A percentile compares a stretch with the other conserved stretches of the same genome.
These are phyloP conservation scores for Tricharina praecox DNA, from an alignment of 495 filamentous ascomycete genomes.

Conservation along the genomic window DNA sequence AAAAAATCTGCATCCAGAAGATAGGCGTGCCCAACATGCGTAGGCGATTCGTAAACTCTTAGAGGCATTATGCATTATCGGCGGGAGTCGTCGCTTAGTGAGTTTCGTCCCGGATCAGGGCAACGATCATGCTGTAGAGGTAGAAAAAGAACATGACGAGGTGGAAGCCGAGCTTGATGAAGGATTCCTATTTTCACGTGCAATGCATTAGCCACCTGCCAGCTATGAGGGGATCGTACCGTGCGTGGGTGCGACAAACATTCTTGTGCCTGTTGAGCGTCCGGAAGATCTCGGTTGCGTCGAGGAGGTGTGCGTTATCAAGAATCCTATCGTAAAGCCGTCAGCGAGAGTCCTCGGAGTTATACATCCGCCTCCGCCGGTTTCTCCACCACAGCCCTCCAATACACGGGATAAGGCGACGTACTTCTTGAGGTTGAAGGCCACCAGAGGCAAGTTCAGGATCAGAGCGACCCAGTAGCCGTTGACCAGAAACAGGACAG, in stretches of 20 bases:
- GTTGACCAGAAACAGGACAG: slow-evolving; percentile 88
- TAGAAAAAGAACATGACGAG: slow-evolving; percentile 99
- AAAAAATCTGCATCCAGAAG: no score
- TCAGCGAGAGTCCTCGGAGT: slow-evolving; percentile 2
- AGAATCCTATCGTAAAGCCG: slow-evolving; percentile 49
- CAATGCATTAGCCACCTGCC: slow-evolving; percentile 1
- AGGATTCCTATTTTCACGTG: slow-evolving; percentile 60
- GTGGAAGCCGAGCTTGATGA: slow-evolving; percentile 98
- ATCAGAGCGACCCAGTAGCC: slow-evolving; percentile 93
- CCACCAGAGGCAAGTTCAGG: slow-evolving; percentile 81
- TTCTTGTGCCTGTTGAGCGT: slow-evolving; percentile 99
- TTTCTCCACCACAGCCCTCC: neutral
- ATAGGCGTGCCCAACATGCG: no score
- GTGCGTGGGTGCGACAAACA: slow-evolving; percentile 35
- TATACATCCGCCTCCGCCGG: neutral
- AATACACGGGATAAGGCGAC: slow-evolving; percentile 21
- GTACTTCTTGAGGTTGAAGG: slow-evolving; percentile 94
- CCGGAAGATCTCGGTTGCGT: slow-evolving; percentile 98
- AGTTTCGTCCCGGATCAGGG: slow-evolving; percentile 87
- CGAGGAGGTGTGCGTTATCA: slow-evolving; percentile 89
- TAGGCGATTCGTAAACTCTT: neutral
- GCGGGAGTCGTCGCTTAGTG: slow-evolving; percentile 39
- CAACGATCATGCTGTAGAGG: slow-evolving; percentile 99
- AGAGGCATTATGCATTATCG: no score
- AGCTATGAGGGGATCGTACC: neutral